Evolutionary conservation across 2,329 filamentous ascomycete genomes (phyloP), one percentile per base, ranked within the genome.

Genomic region (Nemania serpens): DNA sequence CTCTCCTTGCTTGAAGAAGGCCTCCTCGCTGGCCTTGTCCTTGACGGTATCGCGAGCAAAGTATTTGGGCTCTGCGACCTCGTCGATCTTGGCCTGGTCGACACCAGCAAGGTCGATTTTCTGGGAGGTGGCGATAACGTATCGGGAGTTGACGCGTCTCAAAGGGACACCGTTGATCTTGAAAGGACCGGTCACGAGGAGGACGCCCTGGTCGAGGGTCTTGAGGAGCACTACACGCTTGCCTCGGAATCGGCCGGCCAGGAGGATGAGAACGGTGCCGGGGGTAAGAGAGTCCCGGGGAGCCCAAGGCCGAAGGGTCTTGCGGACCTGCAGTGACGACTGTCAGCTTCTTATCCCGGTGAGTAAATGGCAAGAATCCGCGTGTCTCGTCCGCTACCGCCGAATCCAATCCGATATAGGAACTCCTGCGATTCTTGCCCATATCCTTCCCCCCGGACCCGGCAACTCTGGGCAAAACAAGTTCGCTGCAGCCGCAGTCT

Each of bases 101-200:
- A 99, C 82, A 76, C 92, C 91, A 71, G 85, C 83, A 76, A 99
- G 81, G 79, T 94, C 89, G 76, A 96, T 86, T 82, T 89, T 91
- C 78, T 89, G 88, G 75, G 89, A 92, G 76, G 91, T 96, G 77
- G 91, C 91, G 79, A 96, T 96, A 78, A 96, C 91, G 83, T 95
- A 96, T 82, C 91, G 89, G 79, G 91, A 85, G 85, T 96, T 96
- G 79, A 96, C 91, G 80, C 91, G 88, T 83, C 95, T 90, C 77
- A 99, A 90, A 74, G 95, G 95, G 71, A 99, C 95, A 82, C 95
- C 95, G 86, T 99, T 99, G 85, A 99, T 90, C 90, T 98, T 99
- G 91, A 98, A 99, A 79, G 95, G 95, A 76, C 95, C 95, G 78
- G 95, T 99, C 76, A 99, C 93, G 80, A 99, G 92, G 81, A 99